A percentile compares a stretch with the other conserved stretches of the same genome.
phyloP scores from a whole-genome alignment of 208 protist species.

The Trichomonas vaginalis region DNA sequence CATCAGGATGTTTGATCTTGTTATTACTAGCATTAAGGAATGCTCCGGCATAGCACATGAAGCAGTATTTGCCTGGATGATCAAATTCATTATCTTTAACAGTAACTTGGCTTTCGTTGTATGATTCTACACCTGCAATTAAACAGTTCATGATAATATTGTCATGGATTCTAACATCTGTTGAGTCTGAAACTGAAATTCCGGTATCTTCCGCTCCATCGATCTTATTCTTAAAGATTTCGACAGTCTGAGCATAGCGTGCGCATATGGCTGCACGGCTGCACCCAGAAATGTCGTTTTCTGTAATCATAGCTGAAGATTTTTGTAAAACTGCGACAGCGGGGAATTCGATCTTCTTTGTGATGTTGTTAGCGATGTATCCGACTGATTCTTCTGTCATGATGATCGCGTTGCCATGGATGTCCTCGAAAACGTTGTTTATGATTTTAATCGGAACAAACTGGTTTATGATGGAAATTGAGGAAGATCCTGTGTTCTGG shows the following conservation, averaged over 20 bases:
- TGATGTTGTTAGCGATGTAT: not conserved
- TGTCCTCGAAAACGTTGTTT: not conserved
- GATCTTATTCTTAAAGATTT: not conserved
- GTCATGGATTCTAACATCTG: not conserved
- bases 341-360: not conserved
- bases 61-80: not conserved
- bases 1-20: not conserved
- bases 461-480: not conserved
- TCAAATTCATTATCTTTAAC: not conserved
- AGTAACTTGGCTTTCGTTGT: not conserved
- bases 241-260: not conserved
- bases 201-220: not conserved
- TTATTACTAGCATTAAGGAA: not conserved
- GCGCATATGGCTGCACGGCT: not conserved
- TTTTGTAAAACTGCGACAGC: not conserved
- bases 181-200: not conserved
- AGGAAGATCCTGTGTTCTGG: not conserved
- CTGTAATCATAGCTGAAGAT: not conserved
- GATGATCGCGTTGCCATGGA: not conserved
- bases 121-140: not conserved
- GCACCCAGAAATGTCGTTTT: not conserved
- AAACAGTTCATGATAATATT: not conserved
- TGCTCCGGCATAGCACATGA: not conserved
- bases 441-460: not conserved
- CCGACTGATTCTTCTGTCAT: not conserved